These are phyloP conservation scores for Nephelium lappaceum DNA, from an alignment of 345 rosid genomes.

Conservation along the genomic window DNA sequence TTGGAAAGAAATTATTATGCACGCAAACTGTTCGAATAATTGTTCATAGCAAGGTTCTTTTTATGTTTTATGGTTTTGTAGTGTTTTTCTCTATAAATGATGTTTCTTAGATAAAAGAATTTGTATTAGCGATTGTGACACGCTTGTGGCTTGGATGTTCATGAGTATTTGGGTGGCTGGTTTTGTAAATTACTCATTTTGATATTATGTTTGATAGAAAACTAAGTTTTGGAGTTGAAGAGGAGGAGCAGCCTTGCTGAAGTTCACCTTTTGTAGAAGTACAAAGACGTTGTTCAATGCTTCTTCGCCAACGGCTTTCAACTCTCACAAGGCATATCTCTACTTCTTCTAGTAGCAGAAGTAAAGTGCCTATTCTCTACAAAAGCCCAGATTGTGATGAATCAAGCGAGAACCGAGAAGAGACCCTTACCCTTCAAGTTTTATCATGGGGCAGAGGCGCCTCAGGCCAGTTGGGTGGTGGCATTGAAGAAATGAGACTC, in stretches of 20 bases:
- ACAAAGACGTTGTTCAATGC: constrained; percentile 3
- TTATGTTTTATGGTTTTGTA: not conserved
- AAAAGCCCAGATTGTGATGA: constrained; percentile 39
- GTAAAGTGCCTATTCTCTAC: constrained; percentile 54
- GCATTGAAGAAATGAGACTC: constrained; percentile 72
- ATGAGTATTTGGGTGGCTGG: not conserved
- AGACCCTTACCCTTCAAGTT: constrained; percentile 53
- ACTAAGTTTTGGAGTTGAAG: not conserved
- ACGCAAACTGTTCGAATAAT: not conserved
- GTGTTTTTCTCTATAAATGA: not conserved
- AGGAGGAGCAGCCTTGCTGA: not conserved
- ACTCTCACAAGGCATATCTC: constrained; percentile 24
- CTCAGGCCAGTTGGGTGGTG: constrained; percentile 95
- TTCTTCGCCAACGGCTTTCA: constrained; percentile 26
- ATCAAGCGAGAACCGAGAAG: constrained; percentile 19
- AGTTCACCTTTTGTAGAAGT: not conserved
- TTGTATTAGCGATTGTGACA: not conserved
- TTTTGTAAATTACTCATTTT: not conserved
- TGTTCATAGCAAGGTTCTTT: not conserved
- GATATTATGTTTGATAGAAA: not conserved
- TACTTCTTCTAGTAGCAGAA: constrained; percentile 22
- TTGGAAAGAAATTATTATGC: not conserved
- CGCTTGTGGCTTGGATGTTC: not conserved
- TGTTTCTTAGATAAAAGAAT: not conserved
- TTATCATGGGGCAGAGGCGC: constrained; percentile 93